Evolutionary conservation across 139 green algal species (phyloP), one percentile per base, ranked within the genome.

Genomic region (Volvox africanus): DNA sequence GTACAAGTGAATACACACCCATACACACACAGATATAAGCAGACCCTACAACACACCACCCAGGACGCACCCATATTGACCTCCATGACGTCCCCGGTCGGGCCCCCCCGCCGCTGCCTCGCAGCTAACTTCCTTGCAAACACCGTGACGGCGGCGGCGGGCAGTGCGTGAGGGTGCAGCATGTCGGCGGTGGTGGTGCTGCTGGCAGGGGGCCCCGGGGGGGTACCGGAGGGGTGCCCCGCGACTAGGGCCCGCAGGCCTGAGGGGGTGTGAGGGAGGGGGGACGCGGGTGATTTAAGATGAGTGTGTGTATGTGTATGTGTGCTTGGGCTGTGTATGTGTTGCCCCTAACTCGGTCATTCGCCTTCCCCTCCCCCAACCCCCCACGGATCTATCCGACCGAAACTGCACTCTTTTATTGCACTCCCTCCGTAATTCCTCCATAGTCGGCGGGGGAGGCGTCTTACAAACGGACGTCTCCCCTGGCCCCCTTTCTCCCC

Each of bases 91-190:
- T 89, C 85, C 20, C 18, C 44, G 28, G 32, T 30, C 17, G 44
- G 33, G 6, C 68, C 69, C 12, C 85, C 85, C 28, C 85, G 14
- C 3, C 85, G 85, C 28, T 82, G 69, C 69, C 85, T 26, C 35
- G 44, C 44, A 16, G 24, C 32, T 14, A 89, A 71, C 85, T 89
- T 89, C 36, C 85, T 36, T 0, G 69, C 85, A 22, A 89, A 75
- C 28, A 30, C 32, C 22, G 55, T 35, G 20, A 90, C 14, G 11
- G 86, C 73, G 36, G 86, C 73, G 16, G 86, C 75, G 55, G 86
- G 75, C 44, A 89, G 37, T 0, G 86, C 22, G 71, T 90, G 69
- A 0, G 86, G 71, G 86, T 90, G 86, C 86, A 90, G 86, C 71
- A n/a, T 13, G n/a, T 44, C 71, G n/a, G 35, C n/a, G 26, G 20